A percentile compares a stretch with the other conserved stretches of the same genome.
phyloP scores from a whole-genome alignment of 2,329 filamentous ascomycete species.

The Pseudopyrenochaeta lycopersici region DNA sequence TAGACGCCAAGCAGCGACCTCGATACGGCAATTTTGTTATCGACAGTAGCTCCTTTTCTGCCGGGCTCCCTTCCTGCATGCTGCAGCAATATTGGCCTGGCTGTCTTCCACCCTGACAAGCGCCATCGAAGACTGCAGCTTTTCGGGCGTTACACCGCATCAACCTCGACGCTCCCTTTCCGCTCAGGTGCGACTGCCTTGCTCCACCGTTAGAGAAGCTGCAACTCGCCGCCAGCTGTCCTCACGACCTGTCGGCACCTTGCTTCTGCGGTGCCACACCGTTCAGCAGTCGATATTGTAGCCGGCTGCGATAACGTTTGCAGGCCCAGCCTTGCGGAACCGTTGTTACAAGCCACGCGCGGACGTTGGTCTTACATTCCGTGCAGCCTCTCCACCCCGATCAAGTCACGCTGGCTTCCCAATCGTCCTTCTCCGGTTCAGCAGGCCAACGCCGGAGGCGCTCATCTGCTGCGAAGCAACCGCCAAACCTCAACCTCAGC shows the following conservation, averaged over 20 bases:
- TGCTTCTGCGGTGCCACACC: conserved; percentile 30
- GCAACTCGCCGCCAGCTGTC: conserved; percentile 37
- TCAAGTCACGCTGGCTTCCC: conserved; percentile 51
- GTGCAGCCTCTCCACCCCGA: conserved; percentile 30
- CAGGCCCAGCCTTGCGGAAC: conserved; percentile 18
- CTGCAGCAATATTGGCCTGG: conserved; percentile 14
- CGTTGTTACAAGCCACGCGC: conserved; percentile 33
- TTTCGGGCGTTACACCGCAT: conserved; percentile 31
- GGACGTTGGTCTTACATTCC: conserved; percentile 29
- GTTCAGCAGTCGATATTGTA: conserved; percentile 4
- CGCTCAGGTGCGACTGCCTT: conserved; percentile 30
- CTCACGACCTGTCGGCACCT: conserved; percentile 26
- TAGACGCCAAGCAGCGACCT: conserved; percentile 29
- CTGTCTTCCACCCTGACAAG: conserved; percentile 13
- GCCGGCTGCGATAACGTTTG: conserved; percentile 13
- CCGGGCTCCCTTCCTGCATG: conserved; percentile 17
- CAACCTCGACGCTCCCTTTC: conserved; percentile 23
- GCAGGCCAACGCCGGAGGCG: conserved; percentile 52
- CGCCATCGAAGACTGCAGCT: conserved; percentile 17
- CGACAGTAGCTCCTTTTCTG: conserved; percentile 34
- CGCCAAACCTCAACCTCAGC: conserved; percentile 40
- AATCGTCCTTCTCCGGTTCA: conserved; percentile 47
- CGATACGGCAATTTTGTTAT: conserved; percentile 29
- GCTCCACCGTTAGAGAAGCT: conserved; percentile 24
- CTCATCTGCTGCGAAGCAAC: conserved; percentile 49